A percentile compares a stretch with the other conserved stretches of the same genome.
These are phyloP conservation scores for Silene coronaria DNA, from an alignment of 179 eudicot genomes.

Conservation along the genomic window DNA sequence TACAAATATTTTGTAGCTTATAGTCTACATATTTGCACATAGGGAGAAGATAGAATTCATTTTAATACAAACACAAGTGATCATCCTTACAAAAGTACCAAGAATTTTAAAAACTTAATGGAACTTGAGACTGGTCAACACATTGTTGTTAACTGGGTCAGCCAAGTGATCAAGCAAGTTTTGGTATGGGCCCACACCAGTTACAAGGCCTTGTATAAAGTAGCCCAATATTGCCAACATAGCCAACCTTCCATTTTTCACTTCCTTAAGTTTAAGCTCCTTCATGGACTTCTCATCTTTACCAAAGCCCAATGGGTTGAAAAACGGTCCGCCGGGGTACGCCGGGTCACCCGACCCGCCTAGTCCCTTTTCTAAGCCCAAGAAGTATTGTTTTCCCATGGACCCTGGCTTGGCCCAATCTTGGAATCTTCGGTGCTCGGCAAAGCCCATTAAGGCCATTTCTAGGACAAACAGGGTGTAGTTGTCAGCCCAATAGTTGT, in stretches of 20 bases:
- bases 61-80: constrained; percentile 26
- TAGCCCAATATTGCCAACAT: constrained; percentile 90
- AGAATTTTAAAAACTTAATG: constrained; percentile 34
- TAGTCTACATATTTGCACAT: constrained; percentile 9
- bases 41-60: constrained; percentile 9
- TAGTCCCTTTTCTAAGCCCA: constrained; percentile 58
- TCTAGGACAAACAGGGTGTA: constrained; percentile 81
- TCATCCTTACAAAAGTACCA: neutral
- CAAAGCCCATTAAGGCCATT: constrained; percentile 93
- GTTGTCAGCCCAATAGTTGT: constrained; percentile 89
- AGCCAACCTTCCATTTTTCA: constrained; percentile 93
- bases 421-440: constrained; percentile 86
- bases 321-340: constrained; percentile 91
- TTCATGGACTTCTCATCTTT: constrained; percentile 94
- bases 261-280: constrained; percentile 82
- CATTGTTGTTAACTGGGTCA: constrained; percentile 90
- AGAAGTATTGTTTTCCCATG: constrained; percentile 71
- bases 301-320: constrained; percentile 93
- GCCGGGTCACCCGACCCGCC: constrained; percentile 78
- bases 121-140: constrained; percentile 91
- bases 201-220: constrained; percentile 73
- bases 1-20: constrained; percentile 7
- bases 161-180: constrained; percentile 93
- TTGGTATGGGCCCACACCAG: constrained; percentile 90
- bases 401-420: constrained; percentile 90